Conservation (phyloP, 768 basidiomycete species). For the Boletales sp. region DNA sequence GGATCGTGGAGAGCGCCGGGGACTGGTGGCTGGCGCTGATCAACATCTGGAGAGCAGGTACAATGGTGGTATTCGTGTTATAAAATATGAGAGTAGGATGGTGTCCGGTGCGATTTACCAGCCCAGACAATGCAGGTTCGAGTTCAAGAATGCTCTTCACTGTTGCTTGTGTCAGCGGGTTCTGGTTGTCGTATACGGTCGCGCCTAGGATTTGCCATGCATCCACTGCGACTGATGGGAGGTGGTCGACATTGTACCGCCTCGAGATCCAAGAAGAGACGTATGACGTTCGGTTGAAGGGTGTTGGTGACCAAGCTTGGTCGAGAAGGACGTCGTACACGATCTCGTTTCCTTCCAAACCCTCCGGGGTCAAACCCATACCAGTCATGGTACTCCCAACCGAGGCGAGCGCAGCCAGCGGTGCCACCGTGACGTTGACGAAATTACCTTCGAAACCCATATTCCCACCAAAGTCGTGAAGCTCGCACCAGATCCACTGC, state of each 20-base stretch:
- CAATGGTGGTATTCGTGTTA: constrained; percentile 51
- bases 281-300: constrained; percentile 31
- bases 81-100: constrained; percentile 35
- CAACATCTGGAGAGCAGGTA: constrained; percentile 75
- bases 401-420: constrained; percentile 29
- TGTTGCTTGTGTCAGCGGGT: constrained; percentile 30
- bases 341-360: constrained; percentile 42
- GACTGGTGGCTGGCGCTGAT: constrained; percentile 30
- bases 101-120: constrained; percentile 31
- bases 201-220: constrained; percentile 37
- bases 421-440: constrained; percentile 30
- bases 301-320: constrained; percentile 37
- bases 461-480: constrained; percentile 38
- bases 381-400: constrained; percentile 35
- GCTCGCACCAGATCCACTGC: constrained; percentile 40
- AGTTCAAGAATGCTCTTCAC: constrained; percentile 39
- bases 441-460: constrained; percentile 38
- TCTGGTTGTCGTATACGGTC: constrained; percentile 38
- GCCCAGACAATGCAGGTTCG: constrained; percentile 30
- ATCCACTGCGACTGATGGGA: constrained; percentile 23
- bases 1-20: constrained; percentile 16
- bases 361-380: constrained; percentile 38
- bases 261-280: constrained; percentile 33
- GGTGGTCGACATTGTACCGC: constrained; percentile 29
- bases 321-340: constrained; percentile 40